Conservation (phyloP, 495 filamentous ascomycete species). For the Penicillium desertorum region DNA sequence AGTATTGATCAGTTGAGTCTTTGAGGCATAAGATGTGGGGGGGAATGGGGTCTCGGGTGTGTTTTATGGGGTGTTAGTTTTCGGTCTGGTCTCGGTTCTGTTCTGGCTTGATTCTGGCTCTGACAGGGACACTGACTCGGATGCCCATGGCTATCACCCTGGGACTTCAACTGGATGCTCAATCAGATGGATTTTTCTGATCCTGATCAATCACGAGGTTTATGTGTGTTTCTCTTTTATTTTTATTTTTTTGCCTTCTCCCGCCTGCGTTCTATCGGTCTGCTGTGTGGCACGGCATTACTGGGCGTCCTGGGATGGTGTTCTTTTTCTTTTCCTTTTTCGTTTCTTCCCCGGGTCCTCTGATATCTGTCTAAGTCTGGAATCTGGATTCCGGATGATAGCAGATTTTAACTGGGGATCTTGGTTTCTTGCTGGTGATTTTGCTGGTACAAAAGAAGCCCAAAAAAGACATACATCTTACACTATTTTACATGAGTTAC, state of each 20-base stretch:
- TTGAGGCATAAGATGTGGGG: constrained; percentile 27
- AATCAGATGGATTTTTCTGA: not conserved
- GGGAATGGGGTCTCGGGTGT: not conserved
- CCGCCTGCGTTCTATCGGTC: not conserved
- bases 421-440: constrained; percentile 1
- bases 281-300: not conserved
- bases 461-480: constrained; percentile 16
- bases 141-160: not conserved
- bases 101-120: not conserved
- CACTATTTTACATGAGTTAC: constrained; percentile 12
- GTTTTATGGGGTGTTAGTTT: not conserved
- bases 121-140: not conserved
- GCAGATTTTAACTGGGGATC: not conserved
- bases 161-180: not conserved
- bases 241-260: not conserved
- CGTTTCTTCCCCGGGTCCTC: not conserved
- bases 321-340: constrained; percentile 1
- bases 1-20: constrained; percentile 65
- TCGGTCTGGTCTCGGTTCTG: not conserved
- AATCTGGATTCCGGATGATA: not conserved
- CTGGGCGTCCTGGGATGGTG: constrained; percentile 3
- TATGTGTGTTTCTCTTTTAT: not conserved
- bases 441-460: constrained; percentile 12
- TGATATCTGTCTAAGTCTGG: not conserved
- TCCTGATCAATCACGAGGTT: not conserved